Evolutionary conservation across 1,139 yeast species (phyloP), one percentile per base, ranked within the genome.

Genomic region (Hyphopichia buzzinii): DNA sequence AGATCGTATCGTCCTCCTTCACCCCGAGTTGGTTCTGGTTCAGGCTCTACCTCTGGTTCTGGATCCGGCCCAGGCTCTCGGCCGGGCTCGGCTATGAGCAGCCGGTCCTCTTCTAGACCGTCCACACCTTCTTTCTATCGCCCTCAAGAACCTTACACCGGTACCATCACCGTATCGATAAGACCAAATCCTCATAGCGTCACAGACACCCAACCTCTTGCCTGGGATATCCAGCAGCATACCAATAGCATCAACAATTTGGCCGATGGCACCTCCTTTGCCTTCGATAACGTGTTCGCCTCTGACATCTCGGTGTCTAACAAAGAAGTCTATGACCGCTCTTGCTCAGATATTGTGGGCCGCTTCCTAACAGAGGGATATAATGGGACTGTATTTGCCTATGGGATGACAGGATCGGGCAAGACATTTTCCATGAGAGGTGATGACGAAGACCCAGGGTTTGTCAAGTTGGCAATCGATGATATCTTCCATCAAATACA

Each of bases 381-480:
- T 56, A 88, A 89, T 53, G 95, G 92, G 8, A 90, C 96, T 0
- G 81, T 90, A 1, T 88, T 90, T 59, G 96, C 96, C 2, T 88
- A 89, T 54, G 95, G 96, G 34, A 86, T 86, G 90, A 88, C 97
- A 0, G 97, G 97, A 0, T 87, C 96, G 1, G 97, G 97, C 23
- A 90, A 90, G 57, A 90, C 97, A 0, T 84, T 79, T 54, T 83
- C 95, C 3, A 88, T 90, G 96, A 84, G 84, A 45, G 96, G 96
- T 24, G 67, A 74, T 10, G 67, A 63, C 0, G 47, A 55, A 1
- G 88, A 85, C 47, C 83, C 86, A 0, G 97, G 97, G 17, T 74
- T 89, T 39, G 87, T 89, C 30, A 84, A 85, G 17, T 65, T 82
- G 29, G 84, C 96, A 1, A 81, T 84, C 4, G 71, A 74, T 41